Evolutionary conservation across 768 basidiomycete genomes (phyloP).

Genomic region (Termitomyces sp.): DNA sequence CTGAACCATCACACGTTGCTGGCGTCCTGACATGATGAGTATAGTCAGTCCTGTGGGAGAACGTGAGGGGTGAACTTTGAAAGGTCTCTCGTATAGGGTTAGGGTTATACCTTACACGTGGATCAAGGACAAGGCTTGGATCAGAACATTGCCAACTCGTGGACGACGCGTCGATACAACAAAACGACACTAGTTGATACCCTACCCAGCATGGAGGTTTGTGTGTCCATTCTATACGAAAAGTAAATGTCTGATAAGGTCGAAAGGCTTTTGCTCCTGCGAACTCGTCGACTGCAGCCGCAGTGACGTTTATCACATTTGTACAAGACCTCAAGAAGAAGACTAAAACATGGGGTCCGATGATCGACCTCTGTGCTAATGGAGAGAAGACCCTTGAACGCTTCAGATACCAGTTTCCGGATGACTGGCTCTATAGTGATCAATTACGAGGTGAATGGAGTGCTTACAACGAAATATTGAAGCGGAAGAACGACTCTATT

Average conservation of each 20-base stretch:
- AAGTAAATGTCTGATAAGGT: slow-evolving; percentile 6
- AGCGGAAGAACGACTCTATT: slow-evolving; percentile 96
- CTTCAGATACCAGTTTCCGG: slow-evolving; percentile 94
- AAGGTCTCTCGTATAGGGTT: slow-evolving; percentile 12
- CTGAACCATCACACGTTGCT: slow-evolving; percentile 98
- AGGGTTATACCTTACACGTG: slow-evolving; percentile 21
- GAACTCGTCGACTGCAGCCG: slow-evolving; percentile 93
- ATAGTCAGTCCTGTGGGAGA: neutral
- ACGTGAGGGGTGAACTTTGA: slow-evolving; percentile 1
- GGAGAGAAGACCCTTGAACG: slow-evolving; percentile 98
- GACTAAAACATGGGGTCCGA: slow-evolving; percentile 92
- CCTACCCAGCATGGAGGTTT: slow-evolving; percentile 22
- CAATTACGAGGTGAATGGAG: slow-evolving; percentile 98
- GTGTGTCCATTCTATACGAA: slow-evolving; percentile 2
- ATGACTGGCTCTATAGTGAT: slow-evolving; percentile 98
- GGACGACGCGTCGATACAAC: slow-evolving; percentile 20
- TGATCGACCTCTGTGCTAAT: slow-evolving; percentile 90
- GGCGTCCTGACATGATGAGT: slow-evolving; percentile 79
- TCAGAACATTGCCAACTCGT: slow-evolving; percentile 11
- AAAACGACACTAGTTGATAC: slow-evolving; percentile 5
- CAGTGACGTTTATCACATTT: slow-evolving; percentile 98
- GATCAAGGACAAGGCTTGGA: neutral
- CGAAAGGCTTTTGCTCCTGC: slow-evolving; percentile 61
- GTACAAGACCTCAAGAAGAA: slow-evolving; percentile 98
- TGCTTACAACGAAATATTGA: slow-evolving; percentile 95